Evolutionary conservation across 371 early-diverging fungal species (phyloP).

Genomic region (Apophysomyces ossiformis): DNA sequence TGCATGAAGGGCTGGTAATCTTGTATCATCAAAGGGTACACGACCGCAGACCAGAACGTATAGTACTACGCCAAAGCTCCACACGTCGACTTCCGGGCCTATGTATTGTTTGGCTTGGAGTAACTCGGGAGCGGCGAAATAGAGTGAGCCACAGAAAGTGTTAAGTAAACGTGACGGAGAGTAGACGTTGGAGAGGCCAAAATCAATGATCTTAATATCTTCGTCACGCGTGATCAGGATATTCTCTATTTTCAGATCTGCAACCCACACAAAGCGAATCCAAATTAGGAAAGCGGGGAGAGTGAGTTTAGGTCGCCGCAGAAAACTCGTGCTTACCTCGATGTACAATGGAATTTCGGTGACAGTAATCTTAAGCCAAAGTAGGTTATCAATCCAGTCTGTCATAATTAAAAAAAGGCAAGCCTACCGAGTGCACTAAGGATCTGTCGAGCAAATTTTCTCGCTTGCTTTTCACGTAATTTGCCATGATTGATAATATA

Average conservation of each 20-base stretch:
- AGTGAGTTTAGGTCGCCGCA: conserved; percentile 20
- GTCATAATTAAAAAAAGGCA: neutral
- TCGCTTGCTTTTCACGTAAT: conserved; percentile 73
- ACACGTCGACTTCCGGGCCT: conserved; percentile 92
- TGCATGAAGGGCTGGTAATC: conserved; percentile 63
- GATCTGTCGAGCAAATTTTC: conserved; percentile 79
- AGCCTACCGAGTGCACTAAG: conserved; percentile 73
- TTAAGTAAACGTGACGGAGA: conserved; percentile 63
- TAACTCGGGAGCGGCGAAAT: conserved; percentile 89
- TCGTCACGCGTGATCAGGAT: conserved; percentile 69
- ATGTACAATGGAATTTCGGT: conserved; percentile 76
- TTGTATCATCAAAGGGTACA: conserved; percentile 87
- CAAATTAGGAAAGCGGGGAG: conserved; percentile 15
- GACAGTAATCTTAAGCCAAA: conserved; percentile 51
- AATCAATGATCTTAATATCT: conserved; percentile 77
- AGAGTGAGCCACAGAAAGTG: conserved; percentile 86
- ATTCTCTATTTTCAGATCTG: conserved; percentile 95
- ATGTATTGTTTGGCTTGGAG: conserved; percentile 79
- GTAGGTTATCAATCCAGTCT: neutral
- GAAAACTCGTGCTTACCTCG: conserved; percentile 37
- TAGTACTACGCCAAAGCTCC: conserved; percentile 91
- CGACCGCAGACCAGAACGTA: conserved; percentile 84
- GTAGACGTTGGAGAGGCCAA: conserved; percentile 89
- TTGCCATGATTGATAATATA: conserved; percentile 74
- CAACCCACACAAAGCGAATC: conserved; percentile 16